A percentile compares a stretch with the other conserved stretches of the same genome.
Evolutionary conservation across 73 alveolate genomes (phyloP).

Genomic region (Paraurostyla sp.): DNA sequence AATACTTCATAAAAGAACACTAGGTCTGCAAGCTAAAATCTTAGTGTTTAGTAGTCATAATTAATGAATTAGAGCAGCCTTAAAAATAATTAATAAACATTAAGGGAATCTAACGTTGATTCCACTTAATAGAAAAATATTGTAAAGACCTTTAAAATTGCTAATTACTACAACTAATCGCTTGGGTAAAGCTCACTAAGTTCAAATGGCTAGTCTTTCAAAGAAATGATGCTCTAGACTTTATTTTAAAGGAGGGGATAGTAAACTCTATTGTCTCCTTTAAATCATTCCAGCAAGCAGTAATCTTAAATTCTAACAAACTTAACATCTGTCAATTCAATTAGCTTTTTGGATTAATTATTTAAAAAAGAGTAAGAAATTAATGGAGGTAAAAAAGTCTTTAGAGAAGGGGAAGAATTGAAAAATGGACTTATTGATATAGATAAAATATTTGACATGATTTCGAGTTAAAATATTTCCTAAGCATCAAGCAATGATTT

Average conservation of each 20-base stretch:
- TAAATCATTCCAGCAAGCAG: not conserved
- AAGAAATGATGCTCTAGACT: slow-evolving; percentile 15
- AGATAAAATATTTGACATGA: not conserved
- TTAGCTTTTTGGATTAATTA: not conserved
- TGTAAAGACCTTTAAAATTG: slow-evolving; percentile 8
- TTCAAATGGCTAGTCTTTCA: slow-evolving; percentile 1
- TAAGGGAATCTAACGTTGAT: not conserved
- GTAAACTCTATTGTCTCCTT: not conserved
- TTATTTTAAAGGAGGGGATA: not conserved
- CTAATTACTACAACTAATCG: not conserved
- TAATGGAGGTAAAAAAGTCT: slow-evolving; percentile 23
- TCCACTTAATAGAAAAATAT: not conserved
- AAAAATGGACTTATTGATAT: slow-evolving; percentile 20
- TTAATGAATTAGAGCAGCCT: not conserved
- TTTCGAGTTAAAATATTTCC: not conserved
- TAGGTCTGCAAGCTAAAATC: too few species aligned
- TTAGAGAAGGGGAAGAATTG: slow-evolving; percentile 9
- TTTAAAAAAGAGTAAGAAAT: not conserved
- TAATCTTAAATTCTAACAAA: not conserved
- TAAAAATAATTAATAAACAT: not conserved
- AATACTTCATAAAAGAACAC: too few species aligned
- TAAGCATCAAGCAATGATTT: not conserved
- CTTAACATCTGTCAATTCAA: not conserved
- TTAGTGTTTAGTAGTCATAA: not conserved
- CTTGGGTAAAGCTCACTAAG: not conserved